These are phyloP conservation scores for Ambrosia trifida DNA, from an alignment of 129 eudicot genomes.

Conservation along the genomic window DNA sequence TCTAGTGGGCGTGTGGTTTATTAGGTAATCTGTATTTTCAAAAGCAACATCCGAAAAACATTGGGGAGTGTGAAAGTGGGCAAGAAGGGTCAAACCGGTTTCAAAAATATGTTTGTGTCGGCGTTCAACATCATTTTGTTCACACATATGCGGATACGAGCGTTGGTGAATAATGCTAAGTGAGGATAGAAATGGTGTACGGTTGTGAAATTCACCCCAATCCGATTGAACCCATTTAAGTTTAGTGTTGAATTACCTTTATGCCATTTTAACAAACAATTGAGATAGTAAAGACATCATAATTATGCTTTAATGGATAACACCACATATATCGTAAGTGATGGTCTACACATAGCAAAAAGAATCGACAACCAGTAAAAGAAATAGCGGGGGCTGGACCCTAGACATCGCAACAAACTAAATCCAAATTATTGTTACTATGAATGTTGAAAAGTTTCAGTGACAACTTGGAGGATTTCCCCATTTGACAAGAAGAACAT, in stretches of 20 bases:
- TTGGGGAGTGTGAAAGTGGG: neutral
- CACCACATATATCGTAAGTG: neutral
- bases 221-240: no score
- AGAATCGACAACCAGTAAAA: neutral
- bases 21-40: neutral
- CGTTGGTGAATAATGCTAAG: no score
- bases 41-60: neutral
- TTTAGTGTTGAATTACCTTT: no score
- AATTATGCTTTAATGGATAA: neutral
- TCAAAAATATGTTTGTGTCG: no score
- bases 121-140: no score
- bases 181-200: no score
- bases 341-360: neutral
- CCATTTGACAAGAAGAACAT: no score
- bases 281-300: neutral
- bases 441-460: neutral
- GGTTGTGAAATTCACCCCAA: no score
- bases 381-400: neutral
- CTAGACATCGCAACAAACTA: constrained; percentile 10
- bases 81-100: no score
- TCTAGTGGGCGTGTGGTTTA: neutral
- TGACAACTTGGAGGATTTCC: no score
- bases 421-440: neutral
- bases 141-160: no score
- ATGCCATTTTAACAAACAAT: no score